Conservation (phyloP, 176 grass and related monocot species). For the Typha latifolia region DNA sequence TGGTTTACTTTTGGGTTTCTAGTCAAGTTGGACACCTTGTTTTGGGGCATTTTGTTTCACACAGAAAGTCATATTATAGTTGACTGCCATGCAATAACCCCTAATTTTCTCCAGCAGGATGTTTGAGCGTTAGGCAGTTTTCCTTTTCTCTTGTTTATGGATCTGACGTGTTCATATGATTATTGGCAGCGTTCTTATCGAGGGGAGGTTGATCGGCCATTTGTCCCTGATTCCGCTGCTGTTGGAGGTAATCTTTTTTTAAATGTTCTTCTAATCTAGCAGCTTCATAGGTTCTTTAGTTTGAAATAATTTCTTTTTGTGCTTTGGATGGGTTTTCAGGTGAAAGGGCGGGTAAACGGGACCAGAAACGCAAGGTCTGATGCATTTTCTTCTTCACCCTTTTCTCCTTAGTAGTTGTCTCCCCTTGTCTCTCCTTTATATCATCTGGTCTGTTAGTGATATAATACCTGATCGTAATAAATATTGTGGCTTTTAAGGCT, state of each 20-base stretch:
- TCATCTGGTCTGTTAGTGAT: not conserved
- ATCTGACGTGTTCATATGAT: slow-evolving; percentile 16
- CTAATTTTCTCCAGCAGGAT: not conserved
- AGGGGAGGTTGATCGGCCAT: slow-evolving; percentile 55
- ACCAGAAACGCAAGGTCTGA: slow-evolving; percentile 93
- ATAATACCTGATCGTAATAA: not conserved
- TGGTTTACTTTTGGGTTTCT: too few relatives aligned
- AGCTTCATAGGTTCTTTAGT: not conserved
- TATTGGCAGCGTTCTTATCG: slow-evolving; percentile 69
- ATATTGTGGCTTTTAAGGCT: slow-evolving; percentile 27
- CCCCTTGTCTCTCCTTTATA: not conserved
- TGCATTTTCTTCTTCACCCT: slow-evolving; percentile 11
- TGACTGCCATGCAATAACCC: too few relatives aligned
- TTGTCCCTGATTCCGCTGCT: slow-evolving; percentile 51
- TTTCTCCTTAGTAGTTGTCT: slow-evolving; percentile 5
- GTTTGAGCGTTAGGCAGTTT: not conserved
- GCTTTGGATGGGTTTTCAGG: slow-evolving; percentile 42
- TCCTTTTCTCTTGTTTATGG: slow-evolving; percentile 9
- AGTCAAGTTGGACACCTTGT: too few relatives aligned
- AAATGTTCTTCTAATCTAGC: not conserved
- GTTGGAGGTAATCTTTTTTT: slow-evolving; percentile 64
- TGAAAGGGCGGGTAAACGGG: slow-evolving; percentile 71
- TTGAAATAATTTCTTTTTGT: slow-evolving; percentile 12
- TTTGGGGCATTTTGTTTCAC: too few relatives aligned
- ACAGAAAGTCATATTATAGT: too few relatives aligned